Percentiles rank a stretch among this genome's conserved stretches.
Conservation (phyloP, 805 yeast species). For the Pichia gijzeniarum region DNA sequence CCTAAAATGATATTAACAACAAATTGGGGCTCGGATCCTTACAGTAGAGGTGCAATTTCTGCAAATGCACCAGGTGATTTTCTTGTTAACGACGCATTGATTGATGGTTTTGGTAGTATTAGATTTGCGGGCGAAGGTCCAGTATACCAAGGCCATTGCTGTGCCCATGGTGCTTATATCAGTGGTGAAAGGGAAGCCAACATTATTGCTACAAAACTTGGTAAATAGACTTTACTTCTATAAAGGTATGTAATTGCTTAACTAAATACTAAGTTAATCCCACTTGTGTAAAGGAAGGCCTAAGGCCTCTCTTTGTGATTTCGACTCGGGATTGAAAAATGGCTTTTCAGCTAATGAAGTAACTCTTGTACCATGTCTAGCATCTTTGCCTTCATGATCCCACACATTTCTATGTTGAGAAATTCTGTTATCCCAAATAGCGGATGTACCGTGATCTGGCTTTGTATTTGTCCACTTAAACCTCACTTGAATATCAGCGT, state of each 20-base stretch:
- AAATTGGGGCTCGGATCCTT: constrained; percentile 45
- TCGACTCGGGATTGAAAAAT: constrained; percentile 41
- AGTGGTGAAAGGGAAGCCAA: constrained; percentile 45
- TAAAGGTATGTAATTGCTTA: too few relatives aligned
- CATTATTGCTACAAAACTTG: constrained; percentile 1
- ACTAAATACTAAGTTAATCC: not conserved
- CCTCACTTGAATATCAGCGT: constrained; percentile 51
- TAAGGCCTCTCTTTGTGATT: constrained; percentile 46
- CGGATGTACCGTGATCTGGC: constrained; percentile 38
- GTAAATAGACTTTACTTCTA: not conserved
- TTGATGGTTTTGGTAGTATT: constrained; percentile 31
- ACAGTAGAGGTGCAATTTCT: constrained; percentile 42
- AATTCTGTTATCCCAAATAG: constrained; percentile 45
- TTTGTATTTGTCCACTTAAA: constrained; percentile 39
- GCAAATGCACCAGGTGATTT: constrained; percentile 39
- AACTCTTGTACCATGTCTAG: constrained; percentile 50
- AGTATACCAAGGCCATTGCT: constrained; percentile 43
- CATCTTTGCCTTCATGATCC: constrained; percentile 35
- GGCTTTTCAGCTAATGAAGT: constrained; percentile 51
- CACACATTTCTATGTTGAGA: constrained; percentile 39
- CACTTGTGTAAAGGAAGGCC: constrained; percentile 26
- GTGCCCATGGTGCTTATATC: constrained; percentile 50
- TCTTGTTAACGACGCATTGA: constrained; percentile 26
- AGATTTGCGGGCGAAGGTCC: constrained; percentile 55
- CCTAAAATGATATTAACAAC: constrained; percentile 28